phyloP scores from a whole-genome alignment of 768 basidiomycete species.

The Mycena epipterygia region DNA sequence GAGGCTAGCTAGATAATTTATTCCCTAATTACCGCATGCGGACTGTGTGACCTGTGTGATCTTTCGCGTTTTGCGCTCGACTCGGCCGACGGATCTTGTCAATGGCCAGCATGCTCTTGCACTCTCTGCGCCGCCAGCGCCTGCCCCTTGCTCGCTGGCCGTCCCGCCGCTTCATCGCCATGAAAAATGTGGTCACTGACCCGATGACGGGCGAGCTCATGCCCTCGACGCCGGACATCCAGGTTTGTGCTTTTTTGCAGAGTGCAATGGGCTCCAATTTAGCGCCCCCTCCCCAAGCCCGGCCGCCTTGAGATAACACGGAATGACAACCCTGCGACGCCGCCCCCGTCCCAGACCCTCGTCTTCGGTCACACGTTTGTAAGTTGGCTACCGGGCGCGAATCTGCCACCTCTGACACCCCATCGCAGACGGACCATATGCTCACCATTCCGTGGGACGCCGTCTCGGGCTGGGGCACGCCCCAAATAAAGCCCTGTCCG shows the following conservation, averaged over 20 bases:
- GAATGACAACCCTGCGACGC: constrained; percentile 66
- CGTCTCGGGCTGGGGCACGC: constrained; percentile 83
- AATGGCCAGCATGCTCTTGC: constrained; percentile 25
- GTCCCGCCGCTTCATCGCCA: constrained; percentile 33
- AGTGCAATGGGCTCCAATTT: background rate
- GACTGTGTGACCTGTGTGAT: background rate
- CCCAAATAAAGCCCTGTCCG: constrained; percentile 88
- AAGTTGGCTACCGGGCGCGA: constrained; percentile 44
- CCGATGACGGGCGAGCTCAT: constrained; percentile 66
- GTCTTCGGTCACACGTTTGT: constrained; percentile 91
- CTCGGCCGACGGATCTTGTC: background rate
- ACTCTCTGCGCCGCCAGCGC: constrained; percentile 29
- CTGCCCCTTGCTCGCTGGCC: constrained; percentile 13
- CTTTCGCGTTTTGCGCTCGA: background rate
- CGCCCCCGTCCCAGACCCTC: constrained; percentile 76
- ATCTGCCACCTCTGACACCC: constrained; percentile 20
- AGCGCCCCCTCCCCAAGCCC: constrained; percentile 53
- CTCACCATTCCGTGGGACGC: constrained; percentile 82
- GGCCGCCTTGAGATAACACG: constrained; percentile 63
- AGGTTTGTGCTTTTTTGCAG: constrained; percentile 49
- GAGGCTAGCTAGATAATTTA: background rate
- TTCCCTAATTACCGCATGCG: background rate
- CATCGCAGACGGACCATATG: constrained; percentile 86
- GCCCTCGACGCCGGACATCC: constrained; percentile 61
- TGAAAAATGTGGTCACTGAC: constrained; percentile 43